Base-by-base conservation (phyloP, 768 basidiomycete genomes). In the Ephemerocybe angulata region DNA sequence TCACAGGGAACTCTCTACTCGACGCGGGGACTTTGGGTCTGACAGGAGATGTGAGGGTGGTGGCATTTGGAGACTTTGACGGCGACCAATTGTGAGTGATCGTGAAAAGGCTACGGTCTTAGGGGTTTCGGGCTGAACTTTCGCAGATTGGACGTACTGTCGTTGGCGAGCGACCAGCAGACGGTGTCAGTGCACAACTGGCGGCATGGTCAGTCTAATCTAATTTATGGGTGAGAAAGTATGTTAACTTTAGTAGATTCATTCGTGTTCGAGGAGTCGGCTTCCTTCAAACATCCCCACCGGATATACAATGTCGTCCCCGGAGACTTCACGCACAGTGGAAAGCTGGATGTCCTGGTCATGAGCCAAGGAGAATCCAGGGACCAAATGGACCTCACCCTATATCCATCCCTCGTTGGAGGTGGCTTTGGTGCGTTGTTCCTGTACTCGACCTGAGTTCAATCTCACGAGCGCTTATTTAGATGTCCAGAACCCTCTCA, bases 51-150 rank as follows among this genome's bases (percentile, higher is more conserved):
- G 85, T 83, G 25, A 79, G 89, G 50, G 80, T 97, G 19, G 78
- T 92, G 56, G 95, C 94, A 7, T 90, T 92, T 62, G 97, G 94
- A 29, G 96, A 99, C 73, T 96, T 95, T 69, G 85, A 98, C 67
- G 94, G 91, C 4, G 93, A 98, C 69, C 94, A 98, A 67, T 89
- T 90, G 93, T 97, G 67, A 66, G 90, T 73, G 19, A 11, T 55
- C 31, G 33, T 44, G 42, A 38, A 40, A 35, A 17, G 17, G 17
- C 33, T 35, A 35, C 8, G 8, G 33, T 8, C 17, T 35, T 29
- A 50, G 37, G 53, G 11, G 12, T 37, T 21, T 49, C 17, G 22
- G 53, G 42, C 53, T 56, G 50, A 49, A 12, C 28, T 27, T 35
- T 49, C 52, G 24, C 62, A 97, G 94, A 61, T 67, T 92, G 58